These are phyloP conservation scores for Candida mattraensis DNA, from an alignment of 805 yeast species.

Conservation along the genomic window DNA sequence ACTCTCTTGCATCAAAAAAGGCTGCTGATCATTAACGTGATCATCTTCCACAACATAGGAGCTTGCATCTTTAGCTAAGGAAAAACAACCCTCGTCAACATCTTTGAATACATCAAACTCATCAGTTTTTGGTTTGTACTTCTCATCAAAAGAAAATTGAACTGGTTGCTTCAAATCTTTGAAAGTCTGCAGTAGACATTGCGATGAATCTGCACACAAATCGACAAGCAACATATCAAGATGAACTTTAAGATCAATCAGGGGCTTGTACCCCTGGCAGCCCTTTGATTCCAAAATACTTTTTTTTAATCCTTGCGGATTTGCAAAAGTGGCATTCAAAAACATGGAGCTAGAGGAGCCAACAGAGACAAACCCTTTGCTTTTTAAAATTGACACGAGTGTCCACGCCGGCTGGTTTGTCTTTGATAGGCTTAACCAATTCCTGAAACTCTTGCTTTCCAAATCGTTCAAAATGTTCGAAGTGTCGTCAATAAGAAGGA, in stretches of 20 bases:
- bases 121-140: conserved; percentile 44
- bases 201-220: conserved; percentile 82
- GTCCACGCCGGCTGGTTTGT: conserved; percentile 36
- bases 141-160: conserved; percentile 56
- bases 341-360: conserved; percentile 45
- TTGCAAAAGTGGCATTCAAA: conserved; percentile 29
- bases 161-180: conserved; percentile 74
- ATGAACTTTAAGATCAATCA: conserved; percentile 46
- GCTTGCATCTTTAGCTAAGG: background rate
- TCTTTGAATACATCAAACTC: conserved; percentile 43
- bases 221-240: conserved; percentile 50
- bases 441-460: conserved; percentile 24
- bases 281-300: conserved; percentile 3
- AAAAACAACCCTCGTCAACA: conserved; percentile 38
- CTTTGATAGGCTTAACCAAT: conserved; percentile 24
- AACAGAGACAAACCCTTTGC: conserved; percentile 53
- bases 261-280: conserved; percentile 22
- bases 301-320: conserved; percentile 13
- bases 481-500: conserved; percentile 67
- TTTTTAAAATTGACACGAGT: conserved; percentile 38
- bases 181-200: conserved; percentile 63
- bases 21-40: background rate
- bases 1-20: conserved; percentile 7
- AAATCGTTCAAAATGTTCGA: conserved; percentile 34
- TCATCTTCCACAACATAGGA: background rate